Evolutionary conservation across 176 grass and related monocot genomes (phyloP), one percentile per base, ranked within the genome.

Genomic region (Cymbopogon citratus): DNA sequence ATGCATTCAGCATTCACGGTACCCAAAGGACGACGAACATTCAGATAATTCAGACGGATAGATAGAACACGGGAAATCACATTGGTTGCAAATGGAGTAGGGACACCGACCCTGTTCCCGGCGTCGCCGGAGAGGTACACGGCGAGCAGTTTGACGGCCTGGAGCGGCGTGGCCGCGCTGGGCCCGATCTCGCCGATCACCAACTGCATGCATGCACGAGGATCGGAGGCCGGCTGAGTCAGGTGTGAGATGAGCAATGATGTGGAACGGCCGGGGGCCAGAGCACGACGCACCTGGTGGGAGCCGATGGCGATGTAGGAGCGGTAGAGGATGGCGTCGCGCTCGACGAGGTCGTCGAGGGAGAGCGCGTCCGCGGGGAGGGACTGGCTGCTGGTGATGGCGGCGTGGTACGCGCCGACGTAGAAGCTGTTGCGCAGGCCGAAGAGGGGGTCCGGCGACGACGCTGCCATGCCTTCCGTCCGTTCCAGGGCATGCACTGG

Each of bases 291-390:
- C 24, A 96, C 93, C 93, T 93, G 87, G 49, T 93, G 85, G 51
- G 94, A 97, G 28, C 91, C 85, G 26, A 91, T 81, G 49, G 89
- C 94, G 85, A 97, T 86, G 87, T 97, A 97, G 54, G 94, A 94
- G 82, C 89, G 94, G 62, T 91, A 85, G 44, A 97, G 84, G 72
- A 97, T 14, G 21, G 91, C 80, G 65, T 94, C 91, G 79, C 91
- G 94, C 72, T 94, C 80, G 87, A 89, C 7, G 44, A 87, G 51
- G 6, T 89, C 91, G 63, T 97, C 91, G 28, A 81, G 44, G 74
- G 79, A 82, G 71, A 93, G 91, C 49, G 12, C 75, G 75, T 86
- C 46, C 19, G 78, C 10, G 71, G 78, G 70, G 62, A 81, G 49
- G 81, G 90, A 85, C 81, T 97, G 89, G 91, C 81, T 81, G 89